Evolutionary conservation across 2,329 filamentous ascomycete species (phyloP), one percentile per base, ranked within the genome.

Genomic region (Ascochyta rabiei): DNA sequence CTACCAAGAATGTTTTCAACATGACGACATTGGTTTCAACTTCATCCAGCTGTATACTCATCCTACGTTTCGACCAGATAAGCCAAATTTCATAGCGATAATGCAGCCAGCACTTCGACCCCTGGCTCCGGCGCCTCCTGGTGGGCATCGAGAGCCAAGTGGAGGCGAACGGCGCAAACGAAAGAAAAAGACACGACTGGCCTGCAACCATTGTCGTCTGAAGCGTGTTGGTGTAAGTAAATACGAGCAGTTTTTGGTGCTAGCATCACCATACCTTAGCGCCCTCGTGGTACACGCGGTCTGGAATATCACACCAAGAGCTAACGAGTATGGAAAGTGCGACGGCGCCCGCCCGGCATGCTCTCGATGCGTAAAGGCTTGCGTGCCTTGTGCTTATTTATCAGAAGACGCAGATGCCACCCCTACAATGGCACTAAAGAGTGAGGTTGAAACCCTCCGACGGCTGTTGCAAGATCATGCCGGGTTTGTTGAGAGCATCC

Each of bases 371-470:
- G 8, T 23, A 13, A 34, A 31, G 18, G 31, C 40, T 2, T n/a
- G 23, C 19, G 30, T 53, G 12, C 45, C 35, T 2, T 57, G 54
- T 18, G 37, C 48, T n/a, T 57, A 57, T 24, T 4, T 57, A 10
- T 57, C 48, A 12, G 49, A 53, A 6, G 40, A 57, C 34, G 54
- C 54, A 41, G 54, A 48, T 21, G 54, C 48, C 23, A 57, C 54
- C 3, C 54, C 48, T 8, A 53, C 45, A 2, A 57, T 53, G 54
- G 54, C 43, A 6, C 45, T 57, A 19, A 57, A 57, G 24, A 41
- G 44, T 23, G 40, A 54, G 23, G 21, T 47, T 2, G 55, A 57
- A 21, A 48, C 10, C 16, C 50, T 54, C 8, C 46, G 42, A 35
- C 50, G 42, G 13, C 50, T 26, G 19, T 10, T 57, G 21, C 55